A percentile compares a stretch with the other conserved stretches of the same genome.
Evolutionary conservation across 2,329 filamentous ascomycete species (phyloP).

Genomic region (Alternaria triticimaculans): DNA sequence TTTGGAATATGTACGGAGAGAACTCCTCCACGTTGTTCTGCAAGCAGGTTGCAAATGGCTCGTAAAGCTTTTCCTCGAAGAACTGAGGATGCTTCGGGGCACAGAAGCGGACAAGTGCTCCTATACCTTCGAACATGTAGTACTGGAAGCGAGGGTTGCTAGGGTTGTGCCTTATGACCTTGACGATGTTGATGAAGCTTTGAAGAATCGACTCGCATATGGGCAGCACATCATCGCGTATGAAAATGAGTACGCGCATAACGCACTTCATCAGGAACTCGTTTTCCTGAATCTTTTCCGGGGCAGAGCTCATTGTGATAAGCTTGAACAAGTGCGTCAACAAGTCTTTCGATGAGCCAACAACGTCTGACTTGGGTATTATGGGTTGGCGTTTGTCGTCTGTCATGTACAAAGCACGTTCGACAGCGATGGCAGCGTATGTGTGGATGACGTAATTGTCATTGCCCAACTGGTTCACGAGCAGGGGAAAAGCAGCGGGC

Average conservation of each 20-base stretch:
- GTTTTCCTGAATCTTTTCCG: slow-evolving; percentile 96
- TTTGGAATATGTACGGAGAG: slow-evolving; percentile 93
- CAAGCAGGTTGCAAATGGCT: slow-evolving; percentile 81
- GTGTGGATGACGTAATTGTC: slow-evolving; percentile 97
- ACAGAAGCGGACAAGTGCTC: slow-evolving; percentile 82
- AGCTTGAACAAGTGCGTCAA: slow-evolving; percentile 89
- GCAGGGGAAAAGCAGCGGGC: slow-evolving; percentile 84
- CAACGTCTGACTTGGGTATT: slow-evolving; percentile 79
- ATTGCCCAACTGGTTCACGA: slow-evolving; percentile 90
- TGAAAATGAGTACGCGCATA: slow-evolving; percentile 95
- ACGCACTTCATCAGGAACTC: slow-evolving; percentile 99
- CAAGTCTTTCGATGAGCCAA: slow-evolving; percentile 82
- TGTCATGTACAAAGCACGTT: slow-evolving; percentile 84
- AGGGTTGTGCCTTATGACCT: slow-evolving; percentile 90
- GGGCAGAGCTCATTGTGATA: slow-evolving; percentile 81
- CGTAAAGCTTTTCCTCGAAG: slow-evolving; percentile 81
- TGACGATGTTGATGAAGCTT: slow-evolving; percentile 87
- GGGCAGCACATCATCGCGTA: slow-evolving; percentile 78
- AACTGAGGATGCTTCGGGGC: slow-evolving; percentile 72
- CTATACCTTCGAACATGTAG: slow-evolving; percentile 94
- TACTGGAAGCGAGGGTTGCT: slow-evolving; percentile 99
- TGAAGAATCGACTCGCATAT: slow-evolving; percentile 80
- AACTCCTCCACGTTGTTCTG: slow-evolving; percentile 90
- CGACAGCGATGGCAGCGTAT: slow-evolving; percentile 95
- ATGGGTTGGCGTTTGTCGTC: slow-evolving; percentile 77